Evolutionary conservation across 768 basidiomycete genomes (phyloP), one percentile per base, ranked within the genome.

Genomic region (Phylloporus arenicola): DNA sequence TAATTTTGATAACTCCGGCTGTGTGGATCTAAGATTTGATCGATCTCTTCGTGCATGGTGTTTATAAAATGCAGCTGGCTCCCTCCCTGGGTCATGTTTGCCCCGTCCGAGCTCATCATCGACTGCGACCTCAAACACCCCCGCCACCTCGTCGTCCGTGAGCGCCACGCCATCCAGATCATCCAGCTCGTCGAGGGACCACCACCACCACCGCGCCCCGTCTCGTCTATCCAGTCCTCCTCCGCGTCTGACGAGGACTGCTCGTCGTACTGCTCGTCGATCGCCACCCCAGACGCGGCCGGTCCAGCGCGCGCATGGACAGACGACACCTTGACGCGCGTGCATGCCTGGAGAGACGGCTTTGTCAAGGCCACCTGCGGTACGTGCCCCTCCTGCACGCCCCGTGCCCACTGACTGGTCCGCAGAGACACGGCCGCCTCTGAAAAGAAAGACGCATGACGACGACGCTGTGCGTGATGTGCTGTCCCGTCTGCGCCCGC

Each of bases 261-360:
- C 64, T 75, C 80, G 0, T 86, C 84, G 0, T 88, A 87, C 56
- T 88, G 86, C 73, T 88, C 86, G 17, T 88, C 85, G 17, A 79
- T 79, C 56, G 52, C 72, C 46, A 67, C 73, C 12, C 69, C 66
- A 31, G 70, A 75, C 22, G 64, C 75, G 37, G 67, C 69, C 12
- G 20, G 19, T 67, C 64, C 47, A 20, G 16, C 17, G 9, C 58
- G 53, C 22, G 56, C 41, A 20, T 63, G 61, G 59, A 56, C 72
- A 22, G 72, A 75, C 47, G 81, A 84, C 55, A 81, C 81, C 0
- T 80, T 84, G 75, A 80, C 76, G 60, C 83, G 87, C 53, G 81
- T 90, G 49, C 75, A 81, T 19, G 76, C 78, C 13, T 90, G 88
- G 88, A 74, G 86, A 51, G 82, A 86, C 41, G 70, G 75, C 56